Evolutionary conservation across 345 rosid species (phyloP).

Genomic region (Syzygium aqueum): DNA sequence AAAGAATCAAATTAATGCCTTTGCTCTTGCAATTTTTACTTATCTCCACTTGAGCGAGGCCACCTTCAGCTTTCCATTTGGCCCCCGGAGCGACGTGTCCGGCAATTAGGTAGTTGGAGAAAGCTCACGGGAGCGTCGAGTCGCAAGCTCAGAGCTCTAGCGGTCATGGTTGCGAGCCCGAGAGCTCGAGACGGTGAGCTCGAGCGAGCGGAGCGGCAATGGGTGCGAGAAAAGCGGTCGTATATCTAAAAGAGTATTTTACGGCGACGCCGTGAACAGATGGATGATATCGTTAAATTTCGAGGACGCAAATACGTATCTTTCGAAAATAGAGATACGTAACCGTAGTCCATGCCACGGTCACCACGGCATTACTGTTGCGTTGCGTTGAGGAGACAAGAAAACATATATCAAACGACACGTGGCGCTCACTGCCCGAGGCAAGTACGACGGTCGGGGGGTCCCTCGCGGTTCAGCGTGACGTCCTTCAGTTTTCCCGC

Average conservation of each 20-base stretch:
- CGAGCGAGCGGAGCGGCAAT: accelerated
- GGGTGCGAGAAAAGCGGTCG: accelerated
- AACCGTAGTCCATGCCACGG: not conserved
- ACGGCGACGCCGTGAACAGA: not conserved
- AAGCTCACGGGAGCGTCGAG: not conserved
- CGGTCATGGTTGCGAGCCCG: no score
- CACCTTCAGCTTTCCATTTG: not conserved
- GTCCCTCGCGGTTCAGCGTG: not conserved
- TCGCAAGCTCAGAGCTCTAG: accelerated
- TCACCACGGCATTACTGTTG: no score
- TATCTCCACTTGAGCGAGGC: not conserved
- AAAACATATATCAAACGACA: not conserved
- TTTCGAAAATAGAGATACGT: not conserved
- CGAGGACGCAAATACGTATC: not conserved
- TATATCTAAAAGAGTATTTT: not conserved
- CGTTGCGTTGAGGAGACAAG: not conserved
- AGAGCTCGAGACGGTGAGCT: accelerated
- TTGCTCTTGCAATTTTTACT: not conserved
- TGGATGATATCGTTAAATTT: not conserved
- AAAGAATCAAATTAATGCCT: not conserved
- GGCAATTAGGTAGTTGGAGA: not conserved
- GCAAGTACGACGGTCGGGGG: not conserved
- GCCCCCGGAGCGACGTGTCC: not conserved
- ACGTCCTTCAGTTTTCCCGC: not conserved
- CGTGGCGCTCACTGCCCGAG: not conserved